Base-by-base conservation (phyloP, 345 rosid species). In the Rubroshorea leprosula region DNA sequence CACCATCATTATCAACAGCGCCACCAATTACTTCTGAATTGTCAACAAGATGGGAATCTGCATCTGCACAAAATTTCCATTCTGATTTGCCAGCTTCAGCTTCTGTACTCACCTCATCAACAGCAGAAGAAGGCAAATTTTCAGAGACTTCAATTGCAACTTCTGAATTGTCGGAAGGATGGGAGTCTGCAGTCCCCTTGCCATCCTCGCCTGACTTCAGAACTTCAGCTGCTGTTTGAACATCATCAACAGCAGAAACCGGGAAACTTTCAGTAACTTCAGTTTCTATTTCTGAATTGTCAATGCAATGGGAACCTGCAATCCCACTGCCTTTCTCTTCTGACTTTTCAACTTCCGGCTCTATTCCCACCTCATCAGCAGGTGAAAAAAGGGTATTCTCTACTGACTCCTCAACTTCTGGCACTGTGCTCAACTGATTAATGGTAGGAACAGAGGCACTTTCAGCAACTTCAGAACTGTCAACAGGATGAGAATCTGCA, bases 1-100 rank as follows among this genome's bases (percentile, higher is more conserved):
- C 63, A 48, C 15, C 62, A 43, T 67, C 63, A 48, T n/a, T 64
- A 43, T 46, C 67, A 22, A 64, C 50, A 54, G 72, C 63, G 26
- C 57, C 57, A 39, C 63, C 55, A 57, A 6, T 35, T 35, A 35
- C 41, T 35, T 35, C 41, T 35, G 9, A 35, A 35, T 3, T 35
- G 12, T 35, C 41, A 35, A 13, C 41, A 35, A 35, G 41, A 35
- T 35, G 12, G 41, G 41, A 3, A 6, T 35, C 41, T 8, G 41
- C 41, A 35, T 35, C 12, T 13, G n/a, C n/a, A n/a, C n/a, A n/a
- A n/a, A n/a, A n/a, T 35, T 4, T 35, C 41, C 12, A 10, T 6
- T 35, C 41, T 6, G 41, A 2, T 13, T 35, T 35, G 7, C 12
- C 41, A 35, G 12, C 41, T 35, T 35, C 41, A 4, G 41, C 12